Evolutionary conservation across 2,329 filamentous ascomycete species (phyloP).

Genomic region (Aureobasidium leucospermi): DNA sequence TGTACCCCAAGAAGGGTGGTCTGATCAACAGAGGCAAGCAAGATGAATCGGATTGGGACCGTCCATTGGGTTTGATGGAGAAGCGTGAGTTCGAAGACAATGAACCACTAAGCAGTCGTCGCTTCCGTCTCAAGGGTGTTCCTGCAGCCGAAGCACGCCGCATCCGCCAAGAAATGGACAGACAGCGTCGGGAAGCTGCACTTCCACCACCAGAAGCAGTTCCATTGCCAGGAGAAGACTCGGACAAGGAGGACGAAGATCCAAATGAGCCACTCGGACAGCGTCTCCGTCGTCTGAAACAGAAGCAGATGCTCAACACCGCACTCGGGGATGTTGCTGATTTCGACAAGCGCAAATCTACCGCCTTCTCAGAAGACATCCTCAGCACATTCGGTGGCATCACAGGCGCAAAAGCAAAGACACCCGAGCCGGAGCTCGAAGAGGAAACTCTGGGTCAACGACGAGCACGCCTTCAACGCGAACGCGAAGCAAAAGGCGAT

Average conservation of each 20-base stretch:
- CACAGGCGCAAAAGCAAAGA: slow-evolving; percentile 41
- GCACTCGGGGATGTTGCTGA: slow-evolving; percentile 39
- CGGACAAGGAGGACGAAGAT: slow-evolving; percentile 30
- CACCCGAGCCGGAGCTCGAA: slow-evolving; percentile 45
- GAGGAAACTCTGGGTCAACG: slow-evolving; percentile 77
- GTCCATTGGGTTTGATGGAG: slow-evolving; percentile 68
- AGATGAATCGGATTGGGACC: slow-evolving; percentile 46
- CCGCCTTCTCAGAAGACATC: slow-evolving; percentile 61
- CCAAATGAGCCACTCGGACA: slow-evolving; percentile 58
- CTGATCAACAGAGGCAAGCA: slow-evolving; percentile 40
- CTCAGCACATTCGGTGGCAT: slow-evolving; percentile 42
- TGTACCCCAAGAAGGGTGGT: slow-evolving; percentile 58
- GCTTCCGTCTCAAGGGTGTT: slow-evolving; percentile 64
- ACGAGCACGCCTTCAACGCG: slow-evolving; percentile 63
- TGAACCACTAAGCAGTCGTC: slow-evolving; percentile 73
- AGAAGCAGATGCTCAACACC: slow-evolving; percentile 43
- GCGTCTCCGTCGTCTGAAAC: slow-evolving; percentile 57
- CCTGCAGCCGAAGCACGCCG: slow-evolving; percentile 17
- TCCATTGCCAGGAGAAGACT: slow-evolving; percentile 18
- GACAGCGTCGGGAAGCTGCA: slow-evolving; percentile 24
- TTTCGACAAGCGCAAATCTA: slow-evolving; percentile 29
- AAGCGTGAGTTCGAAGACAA: slow-evolving; percentile 83
- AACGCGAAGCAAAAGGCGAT: slow-evolving; percentile 43
- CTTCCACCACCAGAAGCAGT: slow-evolving; percentile 16
- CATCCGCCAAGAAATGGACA: slow-evolving; percentile 21